Evolutionary conservation across 1,139 yeast species (phyloP), one percentile per base, ranked within the genome.

Genomic region (Yarrowia galli): DNA sequence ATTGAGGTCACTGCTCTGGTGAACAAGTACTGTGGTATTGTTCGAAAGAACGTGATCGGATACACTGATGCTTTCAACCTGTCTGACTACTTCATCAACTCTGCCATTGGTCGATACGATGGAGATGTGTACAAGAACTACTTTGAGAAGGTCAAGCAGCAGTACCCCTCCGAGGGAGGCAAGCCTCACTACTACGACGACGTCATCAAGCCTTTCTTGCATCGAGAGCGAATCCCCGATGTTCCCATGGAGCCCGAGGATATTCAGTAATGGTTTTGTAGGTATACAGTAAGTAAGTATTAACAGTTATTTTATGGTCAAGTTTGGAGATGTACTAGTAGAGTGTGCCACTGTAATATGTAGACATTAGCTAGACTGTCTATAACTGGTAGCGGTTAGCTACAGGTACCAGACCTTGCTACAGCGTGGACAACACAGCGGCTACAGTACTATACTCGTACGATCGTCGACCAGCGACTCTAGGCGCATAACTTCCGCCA

Each of bases 91-190:
- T 85, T 89, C 79, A 84, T 93, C 77, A 91, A 92, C 80, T 86
- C 98, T 1, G 88, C 97, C 43, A 84, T 93, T 71, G 98, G 98
- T 70, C 84, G 83, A 74, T 89, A 85, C 79, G 88, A 91, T 74
- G 98, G 98, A 72, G 89, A 92, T 77, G 88, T 91, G 69, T 93
- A 92, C 81, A 88, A 88, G 77, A 87, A 91, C 79, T 92, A 92
- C 74, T 80, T 79, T 71, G 75, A 75, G 67, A 80, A 80, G 74
- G 82, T 80, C 36, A 74, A 73, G 67, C 73, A 72, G 40, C 73
- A 72, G 56, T 78, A 78, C 70, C 61, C 61, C 40, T 48, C 61
- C 36, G 61, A 54, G 46, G 65, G 51, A 12, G 53, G 35, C 49
- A 43, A 43, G 49, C 65, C 65, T 20, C 51, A 43, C 35, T 60